Base-by-base conservation (phyloP, 176 grass and related monocot species). In the Rhipidocladum racemiflorum region DNA sequence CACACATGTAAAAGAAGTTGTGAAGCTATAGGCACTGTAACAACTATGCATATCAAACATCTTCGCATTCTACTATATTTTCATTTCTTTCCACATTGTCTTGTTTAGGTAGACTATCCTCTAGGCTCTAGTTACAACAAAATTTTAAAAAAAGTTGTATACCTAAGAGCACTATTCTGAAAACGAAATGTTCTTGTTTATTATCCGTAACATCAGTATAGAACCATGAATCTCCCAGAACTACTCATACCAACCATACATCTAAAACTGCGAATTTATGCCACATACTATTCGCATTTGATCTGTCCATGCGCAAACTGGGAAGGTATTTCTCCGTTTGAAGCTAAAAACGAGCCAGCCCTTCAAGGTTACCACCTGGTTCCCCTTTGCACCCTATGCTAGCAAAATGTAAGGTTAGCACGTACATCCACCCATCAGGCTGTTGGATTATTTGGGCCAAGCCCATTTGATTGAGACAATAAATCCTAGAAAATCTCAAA, bases 311-410 rank as follows among this genome's bases (percentile, higher is more conserved):
- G 45, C 24, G 69, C 20, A 65, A 73, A 65, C 34, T 80, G 34
- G 68, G 76, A 43, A 72, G 12, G 16, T 86, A 64, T 16, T 86
- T 86, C 24, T 80, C 84, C 84, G 23, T 42, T 54, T 10, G 35
- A 80, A 66, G 46, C 76, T 23, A 66, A 86, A 70, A 56, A 79
- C 39, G 68, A 80, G 60, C 57, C 66, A 14, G 23, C 35, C 18
- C 76, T 73, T 17, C 32, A 80, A 44, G 68, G 76, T 66, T 86
- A 65, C 76, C 68, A 80, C 35, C 32, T 80, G 76, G 76, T 86
- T 65, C 73, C 84, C 4, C 43, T 80, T 64, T 74, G 57, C 76
- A 80, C 34, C 56, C 13, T 80, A 32, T 71, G 73, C 29, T 55
- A 14, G 44, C 67, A 64, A 72, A 49, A 72, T 43, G 45, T 29